A percentile compares a stretch with the other conserved stretches of the same genome.
Evolutionary conservation across 495 filamentous ascomycete species (phyloP).

Genomic region (Daldinia decipiens): DNA sequence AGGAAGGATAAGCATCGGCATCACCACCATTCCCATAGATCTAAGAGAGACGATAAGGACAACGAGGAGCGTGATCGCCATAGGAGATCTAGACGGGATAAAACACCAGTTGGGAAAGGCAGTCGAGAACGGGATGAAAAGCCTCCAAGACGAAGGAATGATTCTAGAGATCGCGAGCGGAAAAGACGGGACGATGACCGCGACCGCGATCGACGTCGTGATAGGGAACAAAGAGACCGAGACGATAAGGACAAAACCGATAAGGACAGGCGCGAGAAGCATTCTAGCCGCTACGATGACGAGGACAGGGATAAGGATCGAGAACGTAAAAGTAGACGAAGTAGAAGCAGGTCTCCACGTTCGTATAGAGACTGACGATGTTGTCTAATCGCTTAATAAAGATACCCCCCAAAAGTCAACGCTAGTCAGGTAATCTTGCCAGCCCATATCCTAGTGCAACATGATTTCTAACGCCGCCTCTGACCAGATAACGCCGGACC

Average conservation of each 20-base stretch:
- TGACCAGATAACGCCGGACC: constrained; percentile 26
- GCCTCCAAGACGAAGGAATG: constrained; percentile 43
- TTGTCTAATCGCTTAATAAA: constrained; percentile 39
- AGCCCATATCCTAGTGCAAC: constrained; percentile 31
- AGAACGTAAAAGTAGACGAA: constrained; percentile 38
- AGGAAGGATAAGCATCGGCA: constrained; percentile 64
- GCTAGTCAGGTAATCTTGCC: constrained; percentile 32
- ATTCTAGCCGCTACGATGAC: constrained; percentile 38
- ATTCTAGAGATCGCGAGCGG: constrained; percentile 47
- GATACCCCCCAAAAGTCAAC: constrained; percentile 37
- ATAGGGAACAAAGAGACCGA: constrained; percentile 42
- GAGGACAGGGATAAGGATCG: constrained; percentile 39
- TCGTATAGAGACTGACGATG: constrained; percentile 43
- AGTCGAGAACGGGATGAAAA: constrained; percentile 43
- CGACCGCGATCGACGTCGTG: constrained; percentile 43
- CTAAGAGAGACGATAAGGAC: constrained; percentile 48
- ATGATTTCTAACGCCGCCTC: constrained; percentile 27
- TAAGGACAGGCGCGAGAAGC: constrained; percentile 42
- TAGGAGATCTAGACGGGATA: constrained; percentile 42
- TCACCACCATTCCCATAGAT: constrained; percentile 54
- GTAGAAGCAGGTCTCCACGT: constrained; percentile 45
- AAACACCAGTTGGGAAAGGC: constrained; percentile 23
- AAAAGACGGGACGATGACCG: constrained; percentile 42
- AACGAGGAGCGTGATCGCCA: constrained; percentile 40
- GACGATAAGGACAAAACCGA: constrained; percentile 39